Base-by-base conservation (phyloP, 257 asterid species). In the Salvia hispanica region DNA sequence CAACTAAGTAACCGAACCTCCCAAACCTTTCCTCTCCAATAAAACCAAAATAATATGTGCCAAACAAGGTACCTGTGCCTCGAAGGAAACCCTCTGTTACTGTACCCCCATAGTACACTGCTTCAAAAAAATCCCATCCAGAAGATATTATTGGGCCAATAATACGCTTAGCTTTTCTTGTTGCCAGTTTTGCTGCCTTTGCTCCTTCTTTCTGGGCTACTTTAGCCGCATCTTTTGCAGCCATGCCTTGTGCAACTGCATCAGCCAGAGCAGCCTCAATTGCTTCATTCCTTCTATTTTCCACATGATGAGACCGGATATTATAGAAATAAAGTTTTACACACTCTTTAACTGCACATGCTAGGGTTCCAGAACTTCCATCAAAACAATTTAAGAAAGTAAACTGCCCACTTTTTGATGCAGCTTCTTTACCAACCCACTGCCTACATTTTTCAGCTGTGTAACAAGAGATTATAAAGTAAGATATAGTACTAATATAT, bases 111-210 rank as follows among this genome's bases (percentile, higher is more conserved):
- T 68, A 87, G 78, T 93, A 90, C 58, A 93, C 68, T 9, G 95
- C 91, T 85, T 93, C 97, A 15, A 93, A 93, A 57, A 90, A 88
- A 60, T 93, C 99, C 99, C 99, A 93, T 14, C 99, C 99, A 6
- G 95, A 84, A 73, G 97, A 87, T 72, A 93, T 80, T 54, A 93
- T 81, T 37, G 99, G 99, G 56, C 99, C 99, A n/a, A 93, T 50
- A 54, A 93, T 85, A 43, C 92, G 97, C 70, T 90, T 86, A 69
- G 82, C 88, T 74, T 90, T 72, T 57, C 80, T 78, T 5, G 82
- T 86, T 6, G 99, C 99, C n/a, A 88, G 73, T 80, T 88, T 90
- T 56, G 96, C 96, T 43, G 99, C 99, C 80, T 84, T 88, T 58
- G 90, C 91, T 47, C 97, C 99, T 80, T 88, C 96, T 73, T 79